phyloP scores from a whole-genome alignment of 768 basidiomycete species.

The Xerocomellus intermedius region DNA sequence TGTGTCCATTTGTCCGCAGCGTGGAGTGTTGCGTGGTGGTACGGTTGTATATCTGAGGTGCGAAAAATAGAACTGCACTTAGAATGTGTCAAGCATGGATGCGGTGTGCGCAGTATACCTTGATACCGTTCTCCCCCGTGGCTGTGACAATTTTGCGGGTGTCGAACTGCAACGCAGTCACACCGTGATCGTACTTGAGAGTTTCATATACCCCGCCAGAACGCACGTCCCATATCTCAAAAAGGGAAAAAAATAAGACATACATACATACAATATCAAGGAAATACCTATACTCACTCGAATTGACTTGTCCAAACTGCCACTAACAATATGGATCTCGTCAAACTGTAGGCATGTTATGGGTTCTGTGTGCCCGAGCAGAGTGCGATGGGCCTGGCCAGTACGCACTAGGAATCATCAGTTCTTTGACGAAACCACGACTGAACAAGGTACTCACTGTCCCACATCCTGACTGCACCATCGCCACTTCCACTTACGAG shows the following conservation, averaged over 20 bases:
- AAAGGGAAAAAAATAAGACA: slow-evolving; percentile 1
- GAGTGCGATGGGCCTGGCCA: slow-evolving; percentile 91
- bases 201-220: slow-evolving; percentile 87
- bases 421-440: background rate
- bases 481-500: slow-evolving; percentile 97
- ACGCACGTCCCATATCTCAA: slow-evolving; percentile 94
- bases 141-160: slow-evolving; percentile 90
- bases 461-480: slow-evolving; percentile 99
- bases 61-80: background rate
- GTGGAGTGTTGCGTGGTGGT: slow-evolving; percentile 88
- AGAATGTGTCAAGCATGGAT: background rate
- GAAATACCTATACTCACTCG: slow-evolving; percentile 50
- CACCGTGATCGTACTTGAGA: slow-evolving; percentile 84
- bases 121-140: slow-evolving; percentile 89
- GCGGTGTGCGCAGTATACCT: slow-evolving; percentile 47
- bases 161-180: slow-evolving; percentile 93
- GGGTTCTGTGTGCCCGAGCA: slow-evolving; percentile 90
- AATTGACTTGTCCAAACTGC: slow-evolving; percentile 91
- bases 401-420: slow-evolving; percentile 76
- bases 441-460: slow-evolving; percentile 60
- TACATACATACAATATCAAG: background rate
- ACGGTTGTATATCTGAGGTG: slow-evolving; percentile 82
- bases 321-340: slow-evolving; percentile 89
- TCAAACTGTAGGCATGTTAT: slow-evolving; percentile 96
- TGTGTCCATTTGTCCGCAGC: slow-evolving; percentile 90